phyloP scores from a whole-genome alignment of 208 protist genomes.

The Tetramitus jugosus region DNA sequence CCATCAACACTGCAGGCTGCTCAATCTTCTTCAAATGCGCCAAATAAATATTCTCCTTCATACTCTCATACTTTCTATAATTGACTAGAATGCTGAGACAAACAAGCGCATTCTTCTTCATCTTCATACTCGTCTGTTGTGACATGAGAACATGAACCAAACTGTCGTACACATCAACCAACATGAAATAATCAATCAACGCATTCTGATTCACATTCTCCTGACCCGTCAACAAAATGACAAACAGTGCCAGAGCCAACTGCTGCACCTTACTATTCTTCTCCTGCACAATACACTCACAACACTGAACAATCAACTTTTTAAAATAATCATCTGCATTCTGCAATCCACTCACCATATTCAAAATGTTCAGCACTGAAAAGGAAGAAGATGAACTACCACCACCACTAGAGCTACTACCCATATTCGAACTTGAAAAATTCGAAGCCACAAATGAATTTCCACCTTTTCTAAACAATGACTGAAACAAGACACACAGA shows the following conservation, averaged over 20 bases:
- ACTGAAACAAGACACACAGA: no score
- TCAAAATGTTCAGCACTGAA: no score
- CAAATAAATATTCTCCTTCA: background rate
- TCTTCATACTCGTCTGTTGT: background rate
- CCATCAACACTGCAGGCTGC: background rate
- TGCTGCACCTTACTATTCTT: slow-evolving; percentile 6
- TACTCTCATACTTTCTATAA: slow-evolving; percentile 19
- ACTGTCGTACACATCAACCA: slow-evolving; percentile 34
- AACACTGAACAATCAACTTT: slow-evolving; percentile 16
- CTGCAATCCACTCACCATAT: slow-evolving; percentile 35
- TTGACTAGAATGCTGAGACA: background rate
- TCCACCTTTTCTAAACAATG: no score
- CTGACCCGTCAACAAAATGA: slow-evolving; percentile 40
- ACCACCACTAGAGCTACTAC: no score
- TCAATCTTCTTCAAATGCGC: background rate
- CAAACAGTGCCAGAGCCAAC: slow-evolving; percentile 30
- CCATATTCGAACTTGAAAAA: no score
- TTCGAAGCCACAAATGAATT: no score
- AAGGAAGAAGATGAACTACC: no score
- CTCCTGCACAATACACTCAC: slow-evolving; percentile 9
- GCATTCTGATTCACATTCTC: slow-evolving; percentile 43
- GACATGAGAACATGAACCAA: slow-evolving; percentile 20
- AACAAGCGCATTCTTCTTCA: slow-evolving; percentile 20
- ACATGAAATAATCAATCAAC: slow-evolving; percentile 40
- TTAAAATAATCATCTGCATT: slow-evolving; percentile 31